phyloP scores from a whole-genome alignment of 257 asterid genomes.

The Datura wrightii region DNA sequence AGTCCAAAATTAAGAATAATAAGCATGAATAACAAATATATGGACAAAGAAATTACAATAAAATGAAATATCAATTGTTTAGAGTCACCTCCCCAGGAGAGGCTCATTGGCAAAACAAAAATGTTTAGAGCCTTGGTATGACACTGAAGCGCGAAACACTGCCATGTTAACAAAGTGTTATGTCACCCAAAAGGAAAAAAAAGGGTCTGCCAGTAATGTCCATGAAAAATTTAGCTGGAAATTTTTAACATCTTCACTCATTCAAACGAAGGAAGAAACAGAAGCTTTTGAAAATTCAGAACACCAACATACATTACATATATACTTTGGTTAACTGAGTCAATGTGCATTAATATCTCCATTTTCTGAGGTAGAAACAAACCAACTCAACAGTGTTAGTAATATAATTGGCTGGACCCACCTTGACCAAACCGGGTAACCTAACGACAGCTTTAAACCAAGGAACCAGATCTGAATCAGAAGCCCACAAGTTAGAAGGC shows the following conservation, averaged over 20 bases:
- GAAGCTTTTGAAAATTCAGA: neutral
- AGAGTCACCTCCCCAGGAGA: no score
- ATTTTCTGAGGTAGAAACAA: conserved; percentile 1
- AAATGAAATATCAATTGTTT: no score
- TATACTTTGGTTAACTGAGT: neutral
- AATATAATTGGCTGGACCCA: neutral
- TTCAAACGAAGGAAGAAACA: neutral
- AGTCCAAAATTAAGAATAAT: no score
- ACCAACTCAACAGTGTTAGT: neutral
- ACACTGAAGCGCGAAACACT: no score
- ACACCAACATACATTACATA: conserved; percentile 20
- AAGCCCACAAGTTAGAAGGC: neutral
- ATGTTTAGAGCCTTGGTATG: no score
- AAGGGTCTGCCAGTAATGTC: neutral
- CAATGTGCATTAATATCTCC: conserved; percentile 5
- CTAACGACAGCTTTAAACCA: neutral
- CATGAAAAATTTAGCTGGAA: neutral
- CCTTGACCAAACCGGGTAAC: neutral
- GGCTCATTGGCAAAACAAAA: no score
- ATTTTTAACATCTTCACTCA: neutral
- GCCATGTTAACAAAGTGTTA: neutral
- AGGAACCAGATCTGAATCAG: neutral
- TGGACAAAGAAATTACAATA: no score
- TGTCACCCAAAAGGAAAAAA: neutral
- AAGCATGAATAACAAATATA: no score